Evolutionary conservation across 768 basidiomycete genomes (phyloP).

Genomic region (Auricularia sp.): DNA sequence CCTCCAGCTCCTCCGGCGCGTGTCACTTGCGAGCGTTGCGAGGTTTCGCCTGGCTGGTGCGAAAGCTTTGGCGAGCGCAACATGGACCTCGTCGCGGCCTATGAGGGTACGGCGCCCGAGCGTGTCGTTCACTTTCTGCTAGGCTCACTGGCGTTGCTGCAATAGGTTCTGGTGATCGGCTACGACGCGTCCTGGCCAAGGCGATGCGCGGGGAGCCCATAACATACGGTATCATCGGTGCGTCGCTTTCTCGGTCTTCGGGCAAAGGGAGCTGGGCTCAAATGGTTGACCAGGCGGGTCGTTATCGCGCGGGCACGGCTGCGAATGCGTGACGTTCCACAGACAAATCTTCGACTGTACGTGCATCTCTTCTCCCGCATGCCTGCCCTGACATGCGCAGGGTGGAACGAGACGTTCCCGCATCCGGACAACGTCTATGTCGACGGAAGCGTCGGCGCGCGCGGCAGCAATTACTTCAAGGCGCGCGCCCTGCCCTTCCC

Average conservation of each 20-base stretch:
- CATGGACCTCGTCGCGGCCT: not conserved
- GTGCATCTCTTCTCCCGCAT: too few relatives aligned
- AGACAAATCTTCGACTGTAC: slow-evolving; percentile 5
- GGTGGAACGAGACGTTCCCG: slow-evolving; percentile 5
- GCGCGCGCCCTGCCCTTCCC: not conserved
- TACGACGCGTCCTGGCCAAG: slow-evolving; percentile 4
- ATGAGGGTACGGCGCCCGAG: not conserved
- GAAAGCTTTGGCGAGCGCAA: not conserved
- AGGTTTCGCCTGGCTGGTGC: too few relatives aligned
- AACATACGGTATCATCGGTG: slow-evolving; percentile 4
- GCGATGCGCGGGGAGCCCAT: slow-evolving; percentile 4
- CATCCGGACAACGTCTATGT: slow-evolving; percentile 2
- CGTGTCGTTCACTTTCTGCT: too few relatives aligned
- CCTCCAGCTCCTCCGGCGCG: too few relatives aligned
- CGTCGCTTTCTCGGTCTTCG: too few relatives aligned
- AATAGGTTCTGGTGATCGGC: slow-evolving; percentile 2
- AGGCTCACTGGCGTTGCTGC: too few relatives aligned
- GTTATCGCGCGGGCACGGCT: slow-evolving; percentile 5
- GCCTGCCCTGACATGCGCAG: too few relatives aligned
- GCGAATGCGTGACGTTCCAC: slow-evolving; percentile 5
- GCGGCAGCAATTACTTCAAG: slow-evolving; percentile 7
- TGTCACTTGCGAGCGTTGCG: too few relatives aligned
- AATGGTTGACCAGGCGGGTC: not conserved
- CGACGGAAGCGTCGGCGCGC: slow-evolving; percentile 6
- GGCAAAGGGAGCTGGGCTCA: too few relatives aligned